These are phyloP conservation scores for Veloboletus limbatus DNA, from an alignment of 1,284 basidiomycete genomes.

Conservation along the genomic window DNA sequence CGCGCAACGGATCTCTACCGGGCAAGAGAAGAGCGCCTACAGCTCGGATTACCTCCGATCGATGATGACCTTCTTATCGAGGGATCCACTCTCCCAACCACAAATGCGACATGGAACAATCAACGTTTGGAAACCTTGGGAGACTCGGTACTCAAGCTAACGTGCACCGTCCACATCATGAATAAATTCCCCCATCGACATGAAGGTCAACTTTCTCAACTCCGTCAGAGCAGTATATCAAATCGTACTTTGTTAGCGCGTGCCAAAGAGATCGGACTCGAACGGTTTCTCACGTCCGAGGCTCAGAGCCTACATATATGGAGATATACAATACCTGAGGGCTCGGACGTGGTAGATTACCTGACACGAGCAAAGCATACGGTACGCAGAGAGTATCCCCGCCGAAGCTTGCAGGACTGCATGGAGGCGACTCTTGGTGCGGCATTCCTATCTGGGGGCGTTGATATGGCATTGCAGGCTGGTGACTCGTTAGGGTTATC, in stretches of 20 bases:
- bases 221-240: conserved; percentile 62
- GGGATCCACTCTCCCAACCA: conserved; percentile 69
- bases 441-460: conserved; percentile 65
- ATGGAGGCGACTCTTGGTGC: conserved; percentile 83
- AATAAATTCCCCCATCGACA: conserved; percentile 72
- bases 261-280: conserved; percentile 61
- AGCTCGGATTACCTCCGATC: conserved; percentile 60
- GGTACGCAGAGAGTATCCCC: conserved; percentile 45
- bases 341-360: conserved; percentile 31
- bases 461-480: conserved; percentile 60
- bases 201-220: conserved; percentile 72
- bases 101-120: conserved; percentile 65
- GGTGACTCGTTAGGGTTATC: conserved; percentile 65
- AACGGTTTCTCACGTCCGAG: conserved; percentile 63
- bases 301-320: conserved; percentile 53
- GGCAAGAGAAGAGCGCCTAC: conserved; percentile 45
- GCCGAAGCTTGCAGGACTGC: conserved; percentile 77
- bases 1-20: conserved; percentile 65
- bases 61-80: conserved; percentile 57
- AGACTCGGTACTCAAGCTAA: conserved; percentile 77
- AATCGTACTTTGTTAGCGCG: conserved; percentile 68
- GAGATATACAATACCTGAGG: conserved; percentile 49
- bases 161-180: conserved; percentile 72
- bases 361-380: conserved; percentile 29
- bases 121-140: conserved; percentile 83